Conservation (phyloP, 2,329 filamentous ascomycete genomes). For the Fusarium sp. region DNA sequence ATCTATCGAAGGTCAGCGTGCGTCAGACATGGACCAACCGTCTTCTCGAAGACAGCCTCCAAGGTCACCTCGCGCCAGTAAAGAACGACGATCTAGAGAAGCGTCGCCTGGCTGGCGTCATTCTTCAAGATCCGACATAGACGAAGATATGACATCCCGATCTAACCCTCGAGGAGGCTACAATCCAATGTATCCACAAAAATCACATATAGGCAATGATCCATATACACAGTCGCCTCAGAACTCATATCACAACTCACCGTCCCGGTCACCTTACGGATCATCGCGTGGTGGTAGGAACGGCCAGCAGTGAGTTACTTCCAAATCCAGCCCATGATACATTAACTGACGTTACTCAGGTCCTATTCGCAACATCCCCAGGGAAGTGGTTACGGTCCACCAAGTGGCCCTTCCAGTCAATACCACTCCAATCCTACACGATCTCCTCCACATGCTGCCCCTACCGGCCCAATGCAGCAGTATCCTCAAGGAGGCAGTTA, state of each 20-base stretch:
- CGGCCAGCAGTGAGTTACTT: slow-evolving; percentile 55
- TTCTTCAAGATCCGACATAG: slow-evolving; percentile 62
- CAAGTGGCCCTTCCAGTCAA: slow-evolving; percentile 65
- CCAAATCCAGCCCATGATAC: not conserved
- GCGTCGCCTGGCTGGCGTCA: slow-evolving; percentile 49
- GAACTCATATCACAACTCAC: slow-evolving; percentile 60
- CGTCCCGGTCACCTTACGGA: slow-evolving; percentile 58
- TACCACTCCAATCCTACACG: slow-evolving; percentile 62
- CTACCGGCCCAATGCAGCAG: slow-evolving; percentile 68
- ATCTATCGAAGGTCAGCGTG: slow-evolving; percentile 43
- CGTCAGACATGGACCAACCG: slow-evolving; percentile 36
- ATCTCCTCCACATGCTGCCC: slow-evolving; percentile 67
- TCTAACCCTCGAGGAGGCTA: slow-evolving; percentile 59
- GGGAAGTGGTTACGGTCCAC: slow-evolving; percentile 60
- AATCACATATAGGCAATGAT: slow-evolving; percentile 54
- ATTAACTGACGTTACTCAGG: slow-evolving; percentile 51
- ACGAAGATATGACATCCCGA: slow-evolving; percentile 63
- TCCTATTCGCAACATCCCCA: slow-evolving; percentile 73
- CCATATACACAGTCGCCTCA: slow-evolving; percentile 58
- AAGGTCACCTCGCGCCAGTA: slow-evolving; percentile 46
- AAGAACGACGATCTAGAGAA: slow-evolving; percentile 48
- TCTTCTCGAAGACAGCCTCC: slow-evolving; percentile 39
- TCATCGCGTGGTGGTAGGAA: slow-evolving; percentile 55
- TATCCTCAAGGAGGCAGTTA: slow-evolving; percentile 61
- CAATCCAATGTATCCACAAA: slow-evolving; percentile 54